phyloP scores from a whole-genome alignment of 2,329 filamentous ascomycete species.

The Fusarium decemcellulare region DNA sequence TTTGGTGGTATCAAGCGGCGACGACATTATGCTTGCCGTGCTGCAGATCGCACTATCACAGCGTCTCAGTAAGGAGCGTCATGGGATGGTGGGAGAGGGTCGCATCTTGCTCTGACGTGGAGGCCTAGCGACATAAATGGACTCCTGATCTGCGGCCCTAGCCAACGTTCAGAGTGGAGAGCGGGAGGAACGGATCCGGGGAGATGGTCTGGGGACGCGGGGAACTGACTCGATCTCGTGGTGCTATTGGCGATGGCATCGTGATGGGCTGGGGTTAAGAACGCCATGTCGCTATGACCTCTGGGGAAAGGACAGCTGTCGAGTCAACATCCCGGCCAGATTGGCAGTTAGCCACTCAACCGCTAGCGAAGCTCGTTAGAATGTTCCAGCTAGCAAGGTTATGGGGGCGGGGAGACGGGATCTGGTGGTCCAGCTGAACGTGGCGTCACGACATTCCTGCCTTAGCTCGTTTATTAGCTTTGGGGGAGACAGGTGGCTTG shows the following conservation, averaged over 20 bases:
- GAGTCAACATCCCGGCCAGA: background rate
- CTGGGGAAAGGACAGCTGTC: background rate
- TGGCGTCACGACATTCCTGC: background rate
- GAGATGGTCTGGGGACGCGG: background rate
- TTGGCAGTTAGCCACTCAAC: background rate
- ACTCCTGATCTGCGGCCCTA: background rate
- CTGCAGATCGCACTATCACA: no score
- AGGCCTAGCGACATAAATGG: conserved; percentile 4
- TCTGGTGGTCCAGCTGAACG: background rate
- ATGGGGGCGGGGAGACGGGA: background rate
- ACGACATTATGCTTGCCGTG: conserved; percentile 6
- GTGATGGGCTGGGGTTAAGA: background rate
- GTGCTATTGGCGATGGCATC: background rate
- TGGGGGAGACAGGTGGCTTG: background rate
- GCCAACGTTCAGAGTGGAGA: background rate
- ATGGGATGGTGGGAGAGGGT: background rate
- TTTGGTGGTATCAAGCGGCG: conserved; percentile 5
- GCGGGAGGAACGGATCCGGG: background rate
- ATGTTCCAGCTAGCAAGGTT: background rate
- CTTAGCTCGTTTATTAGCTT: background rate
- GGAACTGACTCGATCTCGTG: background rate
- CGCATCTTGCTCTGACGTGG: background rate
- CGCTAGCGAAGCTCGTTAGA: background rate
- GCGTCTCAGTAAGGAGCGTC: background rate
- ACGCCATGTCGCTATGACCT: background rate